Evolutionary conservation across 2,329 filamentous ascomycete species (phyloP), one percentile per base, ranked within the genome.

Genomic region (Pseudogymnoascus sp.): DNA sequence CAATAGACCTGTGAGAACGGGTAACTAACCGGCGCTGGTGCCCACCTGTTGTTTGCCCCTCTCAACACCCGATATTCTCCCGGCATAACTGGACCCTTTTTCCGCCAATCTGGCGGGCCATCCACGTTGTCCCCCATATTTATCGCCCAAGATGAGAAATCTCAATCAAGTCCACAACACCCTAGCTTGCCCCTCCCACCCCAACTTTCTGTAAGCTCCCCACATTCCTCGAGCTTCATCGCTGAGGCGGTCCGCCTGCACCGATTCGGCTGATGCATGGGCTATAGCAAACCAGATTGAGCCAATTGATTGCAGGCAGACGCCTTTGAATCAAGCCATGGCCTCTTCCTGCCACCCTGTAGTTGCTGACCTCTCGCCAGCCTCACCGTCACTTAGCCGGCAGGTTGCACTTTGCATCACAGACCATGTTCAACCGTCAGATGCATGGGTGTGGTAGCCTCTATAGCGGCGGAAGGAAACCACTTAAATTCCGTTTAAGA

Each of bases 401-500:
- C 47, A 54, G 47, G 47, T 54, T 33, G 28, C 47, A 54, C 47
- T 54, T 35, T 54, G n/a, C 47, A 20, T 54, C 47, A 54, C 47
- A 54, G 28, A 54, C 47, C 47, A 54, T 33, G 47, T 54, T 54
- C 47, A 54, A 54, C 47, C 47, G 47, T 54, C 47, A 54, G 47
- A 54, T 54, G 47, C 47, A 54, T 33, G 47, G 47, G 47, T 54
- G 20, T 54, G 47, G 28, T 54, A n/a, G 28, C 16, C 47, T 33
- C n/a, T 54, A 54, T 54, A 54, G 47, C 47, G 47, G 47, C 47
- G 47, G 47, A 54, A 54, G 47, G 28, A 54, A 54, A 54, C 47
- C 47, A 54, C 47, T 54, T 54, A 54, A 33, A 54, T 14, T 64
- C 70, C 68, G 68, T 61, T 63, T 67, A 54, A 16, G 62, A 65